Evolutionary conservation across 208 protist species (phyloP).

Genomic region (Trypanosoma scelopori): DNA sequence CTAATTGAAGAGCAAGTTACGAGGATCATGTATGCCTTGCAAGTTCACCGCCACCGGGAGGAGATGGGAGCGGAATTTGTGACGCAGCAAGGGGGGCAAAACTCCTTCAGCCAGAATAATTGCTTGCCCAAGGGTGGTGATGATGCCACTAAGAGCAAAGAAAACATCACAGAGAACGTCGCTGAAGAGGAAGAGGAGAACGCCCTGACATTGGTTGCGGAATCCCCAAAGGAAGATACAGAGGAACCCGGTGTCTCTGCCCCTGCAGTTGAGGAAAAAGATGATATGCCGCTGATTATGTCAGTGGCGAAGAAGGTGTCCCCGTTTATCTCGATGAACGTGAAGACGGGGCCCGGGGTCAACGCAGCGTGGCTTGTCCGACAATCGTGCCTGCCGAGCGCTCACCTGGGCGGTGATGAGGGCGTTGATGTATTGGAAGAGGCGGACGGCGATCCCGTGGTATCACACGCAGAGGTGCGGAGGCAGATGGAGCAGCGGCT

Average conservation of each 20-base stretch:
- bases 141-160: conserved; percentile 5
- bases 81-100: not conserved
- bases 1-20: conserved; percentile 90
- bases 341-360: conserved; percentile 46
- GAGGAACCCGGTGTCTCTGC: not conserved
- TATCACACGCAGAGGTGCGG: conserved; percentile 84
- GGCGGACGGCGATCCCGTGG: conserved; percentile 66
- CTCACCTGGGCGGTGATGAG: conserved; percentile 58
- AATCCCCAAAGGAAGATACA: conserved; percentile 15
- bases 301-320: conserved; percentile 35
- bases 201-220: conserved; percentile 5
- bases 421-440: conserved; percentile 35
- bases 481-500: conserved; percentile 83
- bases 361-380: conserved; percentile 68
- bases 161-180: conserved; percentile 4
- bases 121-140: not conserved
- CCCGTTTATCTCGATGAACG: conserved; percentile 45
- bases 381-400: conserved; percentile 70
- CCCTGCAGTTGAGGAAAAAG: not conserved
- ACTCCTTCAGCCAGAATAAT: conserved; percentile 1
- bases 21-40: conserved; percentile 72
- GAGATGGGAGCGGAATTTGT: conserved; percentile 1
- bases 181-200: conserved; percentile 11
- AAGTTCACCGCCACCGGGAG: conserved; percentile 41
- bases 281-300: not conserved